Evolutionary conservation across 805 yeast species (phyloP).

Genomic region (Teunomyces aglyptinius): DNA sequence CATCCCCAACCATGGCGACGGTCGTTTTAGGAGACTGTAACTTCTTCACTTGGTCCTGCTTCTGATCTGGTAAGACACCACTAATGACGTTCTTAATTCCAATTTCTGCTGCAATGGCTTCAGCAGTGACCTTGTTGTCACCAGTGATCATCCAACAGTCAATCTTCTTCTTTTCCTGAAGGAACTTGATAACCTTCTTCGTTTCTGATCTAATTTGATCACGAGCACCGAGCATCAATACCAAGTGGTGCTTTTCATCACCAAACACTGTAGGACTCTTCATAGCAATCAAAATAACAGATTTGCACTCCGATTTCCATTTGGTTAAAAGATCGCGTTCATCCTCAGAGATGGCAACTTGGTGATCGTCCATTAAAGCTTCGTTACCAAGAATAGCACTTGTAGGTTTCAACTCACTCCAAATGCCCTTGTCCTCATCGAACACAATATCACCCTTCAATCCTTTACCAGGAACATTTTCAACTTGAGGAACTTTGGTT

Average conservation of each 20-base stretch:
- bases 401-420: slow-evolving; percentile 33
- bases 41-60: slow-evolving; percentile 57
- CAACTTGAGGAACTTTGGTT: slow-evolving; percentile 45
- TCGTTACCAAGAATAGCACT: slow-evolving; percentile 61
- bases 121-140: slow-evolving; percentile 66
- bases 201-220: slow-evolving; percentile 64
- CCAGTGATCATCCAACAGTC: slow-evolving; percentile 78
- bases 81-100: slow-evolving; percentile 64
- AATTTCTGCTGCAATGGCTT: slow-evolving; percentile 60
- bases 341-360: slow-evolving; percentile 32
- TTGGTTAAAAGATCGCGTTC: slow-evolving; percentile 35
- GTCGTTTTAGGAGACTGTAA: slow-evolving; percentile 41
- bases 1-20: slow-evolving; percentile 79
- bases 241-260: slow-evolving; percentile 32
- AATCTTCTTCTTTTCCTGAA: slow-evolving; percentile 38
- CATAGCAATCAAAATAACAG: slow-evolving; percentile 57
- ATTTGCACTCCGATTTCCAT: slow-evolving; percentile 67
- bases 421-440: slow-evolving; percentile 19
- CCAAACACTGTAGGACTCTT: slow-evolving; percentile 25
- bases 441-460: slow-evolving; percentile 43
- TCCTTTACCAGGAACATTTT: slow-evolving; percentile 62
- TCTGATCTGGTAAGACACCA: slow-evolving; percentile 72
- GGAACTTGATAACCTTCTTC: slow-evolving; percentile 41
- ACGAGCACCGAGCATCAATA: slow-evolving; percentile 55
- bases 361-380: slow-evolving; percentile 49